Percentiles rank a stretch among this genome's conserved stretches.
These are phyloP conservation scores for Chionographis japonica DNA, from an alignment of 106 monocot genomes.

Conservation along the genomic window DNA sequence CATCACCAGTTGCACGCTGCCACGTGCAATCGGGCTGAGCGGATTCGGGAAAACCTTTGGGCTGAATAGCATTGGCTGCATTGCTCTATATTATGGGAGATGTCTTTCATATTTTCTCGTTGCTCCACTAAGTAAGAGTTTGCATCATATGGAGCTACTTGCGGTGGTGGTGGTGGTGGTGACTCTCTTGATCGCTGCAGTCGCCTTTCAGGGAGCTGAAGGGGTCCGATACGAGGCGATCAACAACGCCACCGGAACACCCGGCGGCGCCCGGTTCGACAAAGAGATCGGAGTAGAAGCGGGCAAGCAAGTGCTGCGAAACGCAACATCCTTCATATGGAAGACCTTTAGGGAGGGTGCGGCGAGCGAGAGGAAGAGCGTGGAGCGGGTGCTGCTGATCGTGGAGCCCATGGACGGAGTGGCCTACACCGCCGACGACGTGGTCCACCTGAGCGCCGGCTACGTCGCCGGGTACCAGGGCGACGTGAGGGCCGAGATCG, in stretches of 20 bases:
- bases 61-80: too few relatives aligned
- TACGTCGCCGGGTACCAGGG: neutral
- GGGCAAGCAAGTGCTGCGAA: neutral
- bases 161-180: neutral
- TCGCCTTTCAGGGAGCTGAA: too few relatives aligned
- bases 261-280: constrained; percentile 3
- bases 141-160: too few relatives aligned
- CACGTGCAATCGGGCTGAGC: too few relatives aligned
- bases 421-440: neutral
- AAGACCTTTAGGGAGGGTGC: neutral
- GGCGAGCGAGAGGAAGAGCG: neutral
- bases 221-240: neutral
- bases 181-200: neutral
- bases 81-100: too few relatives aligned
- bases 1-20: too few relatives aligned
- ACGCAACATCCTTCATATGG: neutral
- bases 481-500: constrained; percentile 1
- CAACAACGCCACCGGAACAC: constrained; percentile 3
- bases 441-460: neutral
- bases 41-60: too few relatives aligned
- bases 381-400: neutral
- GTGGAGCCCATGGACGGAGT: neutral
- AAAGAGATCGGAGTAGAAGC: neutral
- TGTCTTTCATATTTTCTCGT: too few relatives aligned
- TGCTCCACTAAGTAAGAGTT: too few relatives aligned